A percentile compares a stretch with the other conserved stretches of the same genome.
These are phyloP conservation scores for Uromyces viciae-fabae DNA, from an alignment of 1,284 basidiomycete genomes.

Conservation along the genomic window DNA sequence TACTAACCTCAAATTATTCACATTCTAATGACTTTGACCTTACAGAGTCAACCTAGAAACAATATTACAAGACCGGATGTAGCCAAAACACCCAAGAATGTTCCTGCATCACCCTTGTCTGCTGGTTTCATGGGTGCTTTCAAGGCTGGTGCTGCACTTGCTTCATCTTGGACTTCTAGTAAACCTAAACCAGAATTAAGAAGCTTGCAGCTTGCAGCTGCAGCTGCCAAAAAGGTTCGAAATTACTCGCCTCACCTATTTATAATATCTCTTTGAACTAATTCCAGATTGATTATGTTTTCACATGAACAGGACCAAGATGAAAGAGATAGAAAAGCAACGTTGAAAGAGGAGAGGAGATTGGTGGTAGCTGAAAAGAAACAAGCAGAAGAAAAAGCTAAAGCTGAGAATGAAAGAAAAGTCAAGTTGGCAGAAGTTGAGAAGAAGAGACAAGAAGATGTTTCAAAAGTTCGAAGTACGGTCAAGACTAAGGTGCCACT, in stretches of 20 bases:
- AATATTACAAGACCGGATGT: neutral
- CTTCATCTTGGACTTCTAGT: constrained; percentile 35
- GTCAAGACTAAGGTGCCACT: constrained; percentile 32
- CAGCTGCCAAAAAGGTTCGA: constrained; percentile 74
- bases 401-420: constrained; percentile 65
- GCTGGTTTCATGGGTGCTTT: constrained; percentile 34
- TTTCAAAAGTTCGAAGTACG: neutral
- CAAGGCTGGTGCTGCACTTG: constrained; percentile 42
- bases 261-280: too few species aligned
- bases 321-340: constrained; percentile 72
- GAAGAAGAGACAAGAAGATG: constrained; percentile 41
- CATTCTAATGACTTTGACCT: neutral
- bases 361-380: constrained; percentile 61
- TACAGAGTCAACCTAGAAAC: neutral
- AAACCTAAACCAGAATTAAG: constrained; percentile 61
- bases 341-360: constrained; percentile 68
- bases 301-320: constrained; percentile 70
- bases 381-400: constrained; percentile 67
- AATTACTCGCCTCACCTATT: too few species aligned
- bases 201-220: constrained; percentile 74
- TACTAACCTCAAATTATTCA: neutral
- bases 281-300: neutral
- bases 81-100: neutral
- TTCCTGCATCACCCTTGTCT: constrained; percentile 19
- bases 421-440: constrained; percentile 63